These are phyloP conservation scores for Prunus davidiana DNA, from an alignment of 306 rosid species.

Conservation along the genomic window DNA sequence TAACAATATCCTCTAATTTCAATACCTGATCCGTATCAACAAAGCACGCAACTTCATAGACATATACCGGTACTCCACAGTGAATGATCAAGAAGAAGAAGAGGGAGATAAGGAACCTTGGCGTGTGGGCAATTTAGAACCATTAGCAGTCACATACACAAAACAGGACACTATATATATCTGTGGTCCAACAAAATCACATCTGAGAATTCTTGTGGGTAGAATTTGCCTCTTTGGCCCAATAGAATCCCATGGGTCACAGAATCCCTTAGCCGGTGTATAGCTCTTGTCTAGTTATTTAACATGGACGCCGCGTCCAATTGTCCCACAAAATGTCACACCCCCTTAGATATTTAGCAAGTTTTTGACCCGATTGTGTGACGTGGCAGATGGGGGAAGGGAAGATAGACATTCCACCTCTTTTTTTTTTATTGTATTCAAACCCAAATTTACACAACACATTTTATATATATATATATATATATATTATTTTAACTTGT, in stretches of 20 bases:
- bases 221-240: not conserved
- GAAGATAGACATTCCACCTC: not conserved
- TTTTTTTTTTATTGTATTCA: no score
- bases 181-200: not conserved
- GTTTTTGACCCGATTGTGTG: not conserved
- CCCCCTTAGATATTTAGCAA: not conserved
- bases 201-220: not conserved
- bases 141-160: not conserved
- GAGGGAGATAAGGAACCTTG: not conserved
- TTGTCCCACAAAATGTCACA: not conserved
- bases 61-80: no score
- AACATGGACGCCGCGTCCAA: not conserved
- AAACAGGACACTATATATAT: not conserved
- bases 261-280: not conserved
- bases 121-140: not conserved
- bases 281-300: no score
- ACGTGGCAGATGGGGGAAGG: not conserved
- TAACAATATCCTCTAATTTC: no score
- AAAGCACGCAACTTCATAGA: no score
- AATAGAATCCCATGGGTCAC: not conserved
- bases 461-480: no score
- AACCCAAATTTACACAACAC: not conserved
- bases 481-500: no score
- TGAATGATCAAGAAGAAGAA: not conserved
- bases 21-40: no score